These are phyloP conservation scores for Sisymbrium irio DNA, from an alignment of 345 rosid species.

Conservation along the genomic window DNA sequence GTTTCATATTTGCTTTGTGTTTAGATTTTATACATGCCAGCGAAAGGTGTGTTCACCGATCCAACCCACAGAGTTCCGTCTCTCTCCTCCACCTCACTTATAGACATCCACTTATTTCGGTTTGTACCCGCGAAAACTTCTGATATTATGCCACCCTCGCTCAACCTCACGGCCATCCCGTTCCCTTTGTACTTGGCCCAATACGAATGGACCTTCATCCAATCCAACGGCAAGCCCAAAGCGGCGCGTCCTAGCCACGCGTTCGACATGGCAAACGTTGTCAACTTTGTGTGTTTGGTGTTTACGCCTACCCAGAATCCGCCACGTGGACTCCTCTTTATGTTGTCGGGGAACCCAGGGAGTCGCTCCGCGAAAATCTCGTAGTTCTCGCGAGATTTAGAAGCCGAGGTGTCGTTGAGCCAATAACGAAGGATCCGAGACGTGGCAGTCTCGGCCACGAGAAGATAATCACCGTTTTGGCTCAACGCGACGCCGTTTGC, in stretches of 20 bases:
- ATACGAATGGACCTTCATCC: conserved; percentile 37
- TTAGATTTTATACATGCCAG: conserved; percentile 37
- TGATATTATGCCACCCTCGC: conserved; percentile 52
- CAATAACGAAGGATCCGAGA: conserved; percentile 47
- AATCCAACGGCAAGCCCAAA: conserved; percentile 42
- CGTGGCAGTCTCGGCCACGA: conserved; percentile 50
- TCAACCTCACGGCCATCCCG: conserved; percentile 63
- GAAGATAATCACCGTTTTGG: conserved; percentile 42
- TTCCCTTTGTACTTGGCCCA: conserved; percentile 43
- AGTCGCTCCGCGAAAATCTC: conserved; percentile 46
- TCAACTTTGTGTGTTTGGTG: conserved; percentile 42
- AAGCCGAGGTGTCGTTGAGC: conserved; percentile 31
- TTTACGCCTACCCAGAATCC: conserved; percentile 69
- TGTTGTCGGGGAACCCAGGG: conserved; percentile 70
- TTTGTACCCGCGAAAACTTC: conserved; percentile 42
- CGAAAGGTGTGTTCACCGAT: conserved; percentile 50
- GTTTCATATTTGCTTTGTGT: neutral
- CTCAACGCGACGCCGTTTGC: conserved; percentile 60
- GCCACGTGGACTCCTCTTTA: conserved; percentile 57
- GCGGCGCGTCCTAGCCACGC: conserved; percentile 52
- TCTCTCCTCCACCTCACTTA: conserved; percentile 63
- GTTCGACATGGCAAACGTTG: conserved; percentile 35
- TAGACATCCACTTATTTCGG: conserved; percentile 39
- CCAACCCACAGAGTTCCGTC: conserved; percentile 66
- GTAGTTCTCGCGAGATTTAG: conserved; percentile 21